Evolutionary conservation across 2,329 filamentous ascomycete genomes (phyloP).

Genomic region (Monilinia fructicola): DNA sequence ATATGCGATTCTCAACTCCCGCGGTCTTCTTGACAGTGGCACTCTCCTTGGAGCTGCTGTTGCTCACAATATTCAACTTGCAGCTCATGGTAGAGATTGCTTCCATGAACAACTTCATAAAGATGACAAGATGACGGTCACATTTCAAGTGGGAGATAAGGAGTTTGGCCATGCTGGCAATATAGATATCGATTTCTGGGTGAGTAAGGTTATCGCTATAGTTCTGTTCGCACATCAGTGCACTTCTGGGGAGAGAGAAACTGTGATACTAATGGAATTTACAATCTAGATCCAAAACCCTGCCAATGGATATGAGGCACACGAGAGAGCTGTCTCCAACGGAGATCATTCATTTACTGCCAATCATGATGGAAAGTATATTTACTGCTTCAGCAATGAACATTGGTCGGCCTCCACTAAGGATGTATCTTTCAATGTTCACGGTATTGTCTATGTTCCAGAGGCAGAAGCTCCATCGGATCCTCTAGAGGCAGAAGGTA

Average conservation of each 20-base stretch:
- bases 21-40: constrained; percentile 37
- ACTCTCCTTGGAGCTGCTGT: constrained; percentile 53
- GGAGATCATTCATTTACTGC: constrained; percentile 94
- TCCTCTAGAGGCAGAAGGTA: constrained; percentile 86
- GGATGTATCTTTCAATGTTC: constrained; percentile 98
- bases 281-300: constrained; percentile 72
- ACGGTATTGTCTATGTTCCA: constrained; percentile 95
- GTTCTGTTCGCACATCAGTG: neutral
- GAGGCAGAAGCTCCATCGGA: constrained; percentile 82
- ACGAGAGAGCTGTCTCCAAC: constrained; percentile 78
- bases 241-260: neutral
- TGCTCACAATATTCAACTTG: constrained; percentile 95
- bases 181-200: constrained; percentile 97
- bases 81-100: constrained; percentile 91
- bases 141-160: constrained; percentile 94
- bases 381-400: constrained; percentile 99
- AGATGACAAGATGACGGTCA: constrained; percentile 98
- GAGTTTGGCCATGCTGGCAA: constrained; percentile 95
- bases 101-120: constrained; percentile 91
- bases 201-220: constrained; percentile 49
- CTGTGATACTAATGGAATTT: constrained; percentile 22
- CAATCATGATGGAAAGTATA: constrained; percentile 79
- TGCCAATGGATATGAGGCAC: constrained; percentile 69
- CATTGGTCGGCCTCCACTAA: constrained; percentile 95
- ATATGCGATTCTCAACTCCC: constrained; percentile 40